Evolutionary conservation across 305 asterid species (phyloP).

Genomic region (Striga hermonthica): DNA sequence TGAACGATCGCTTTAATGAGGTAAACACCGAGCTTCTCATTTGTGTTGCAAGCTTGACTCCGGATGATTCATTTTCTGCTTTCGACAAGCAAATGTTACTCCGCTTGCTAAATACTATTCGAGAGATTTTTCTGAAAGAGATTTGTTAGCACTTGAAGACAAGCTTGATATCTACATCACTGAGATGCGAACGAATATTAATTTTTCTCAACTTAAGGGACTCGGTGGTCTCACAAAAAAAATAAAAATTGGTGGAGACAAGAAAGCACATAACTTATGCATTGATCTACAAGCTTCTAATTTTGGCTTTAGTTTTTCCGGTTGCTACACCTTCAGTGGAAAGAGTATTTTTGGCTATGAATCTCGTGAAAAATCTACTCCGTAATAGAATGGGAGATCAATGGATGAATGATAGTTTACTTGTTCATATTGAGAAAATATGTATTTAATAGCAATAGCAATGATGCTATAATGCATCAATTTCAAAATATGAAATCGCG

Average conservation of each 20-base stretch:
- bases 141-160: not conserved
- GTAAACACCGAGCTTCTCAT: no score
- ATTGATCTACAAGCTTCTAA: not conserved
- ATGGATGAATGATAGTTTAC: not conserved
- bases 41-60: not conserved
- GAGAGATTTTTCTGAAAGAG: not conserved
- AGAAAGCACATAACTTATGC: not conserved
- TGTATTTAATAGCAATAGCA: not conserved
- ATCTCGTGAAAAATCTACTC: not conserved
- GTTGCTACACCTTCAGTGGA: not conserved
- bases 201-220: not conserved
- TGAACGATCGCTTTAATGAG: not conserved
- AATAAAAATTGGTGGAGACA: not conserved
- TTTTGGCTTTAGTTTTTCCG: not conserved
- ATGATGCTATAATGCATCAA: not conserved
- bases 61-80: not conserved
- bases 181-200: not conserved
- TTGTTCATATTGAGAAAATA: not conserved
- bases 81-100: not conserved
- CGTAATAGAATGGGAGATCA: slow-evolving; percentile 3
- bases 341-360: not conserved
- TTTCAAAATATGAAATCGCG: no score
- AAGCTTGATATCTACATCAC: not conserved
- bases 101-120: not conserved
- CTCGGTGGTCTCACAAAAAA: no score